These are phyloP conservation scores for Diplodia sapinea DNA, from an alignment of 2,329 filamentous ascomycete species.

Conservation along the genomic window DNA sequence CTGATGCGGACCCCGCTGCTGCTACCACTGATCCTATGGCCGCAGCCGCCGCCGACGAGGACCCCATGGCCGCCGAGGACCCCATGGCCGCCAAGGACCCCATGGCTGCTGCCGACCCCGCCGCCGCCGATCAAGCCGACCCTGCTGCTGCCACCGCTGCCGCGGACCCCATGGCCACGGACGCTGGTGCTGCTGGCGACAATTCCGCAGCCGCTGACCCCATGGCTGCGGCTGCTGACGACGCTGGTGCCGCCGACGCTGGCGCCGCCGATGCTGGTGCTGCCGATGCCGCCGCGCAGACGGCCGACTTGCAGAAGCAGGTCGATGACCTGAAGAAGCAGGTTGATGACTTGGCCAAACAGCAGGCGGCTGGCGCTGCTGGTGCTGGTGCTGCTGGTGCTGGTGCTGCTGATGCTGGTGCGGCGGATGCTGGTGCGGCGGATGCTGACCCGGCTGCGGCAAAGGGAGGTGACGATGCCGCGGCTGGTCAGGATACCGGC, in stretches of 20 bases:
- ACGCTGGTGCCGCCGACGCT: background rate
- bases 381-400: background rate
- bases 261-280: no score
- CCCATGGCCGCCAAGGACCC: no score
- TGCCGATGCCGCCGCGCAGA: background rate
- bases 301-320: slow-evolving; percentile 1
- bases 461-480: no score
- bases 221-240: background rate
- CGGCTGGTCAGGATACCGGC: no score
- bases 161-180: no score
- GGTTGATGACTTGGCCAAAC: background rate
- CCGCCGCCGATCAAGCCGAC: no score
- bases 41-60: no score
- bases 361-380: background rate
- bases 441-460: no score
- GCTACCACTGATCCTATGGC: no score
- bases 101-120: no score
- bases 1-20: no score
- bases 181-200: background rate
- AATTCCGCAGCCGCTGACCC: background rate
- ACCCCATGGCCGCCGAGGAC: background rate
- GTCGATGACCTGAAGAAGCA: background rate
- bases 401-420: background rate
- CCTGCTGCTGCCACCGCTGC: no score
- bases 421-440: background rate